Percentiles rank a stretch among this genome's conserved stretches.
Evolutionary conservation across 1,139 yeast genomes (phyloP).

Genomic region (Scheffersomyces quercinus): DNA sequence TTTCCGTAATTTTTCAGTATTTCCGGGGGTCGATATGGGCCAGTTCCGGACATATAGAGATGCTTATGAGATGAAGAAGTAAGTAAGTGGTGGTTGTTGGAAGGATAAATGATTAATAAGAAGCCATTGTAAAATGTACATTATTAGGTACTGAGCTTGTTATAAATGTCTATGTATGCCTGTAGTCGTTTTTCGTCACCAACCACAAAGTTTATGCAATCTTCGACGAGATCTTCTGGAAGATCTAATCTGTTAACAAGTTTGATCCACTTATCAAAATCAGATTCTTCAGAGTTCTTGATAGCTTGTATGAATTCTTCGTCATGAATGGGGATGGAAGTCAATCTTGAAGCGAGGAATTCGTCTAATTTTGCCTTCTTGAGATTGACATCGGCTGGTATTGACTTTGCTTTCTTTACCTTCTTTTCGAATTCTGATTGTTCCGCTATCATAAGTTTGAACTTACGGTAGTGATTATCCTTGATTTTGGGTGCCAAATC

Average conservation of each 20-base stretch:
- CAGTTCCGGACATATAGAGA: no score
- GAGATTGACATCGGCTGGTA: slow-evolving; percentile 23
- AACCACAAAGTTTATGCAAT: slow-evolving; percentile 38
- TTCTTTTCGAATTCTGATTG: slow-evolving; percentile 26
- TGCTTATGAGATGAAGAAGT: no score
- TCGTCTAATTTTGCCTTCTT: slow-evolving; percentile 27
- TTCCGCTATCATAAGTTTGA: slow-evolving; percentile 26
- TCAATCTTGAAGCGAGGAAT: slow-evolving; percentile 13
- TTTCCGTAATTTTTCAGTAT: no score
- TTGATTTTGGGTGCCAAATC: slow-evolving; percentile 15
- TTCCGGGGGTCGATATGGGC: no score
- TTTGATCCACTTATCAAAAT: slow-evolving; percentile 32
- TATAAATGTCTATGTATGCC: slow-evolving; percentile 21
- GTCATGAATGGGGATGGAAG: background rate
- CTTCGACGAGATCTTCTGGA: slow-evolving; percentile 25
- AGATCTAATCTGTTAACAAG: slow-evolving; percentile 22
- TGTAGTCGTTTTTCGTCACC: slow-evolving; percentile 44
- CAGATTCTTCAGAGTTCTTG: background rate
- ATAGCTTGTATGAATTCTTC: slow-evolving; percentile 3
- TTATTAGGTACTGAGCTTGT: background rate
- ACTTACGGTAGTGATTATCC: slow-evolving; percentile 25
- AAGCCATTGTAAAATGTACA: no score
- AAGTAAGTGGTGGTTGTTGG: no score
- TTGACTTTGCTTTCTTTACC: slow-evolving; percentile 18
- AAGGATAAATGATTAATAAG: no score